phyloP scores from a whole-genome alignment of 179 eudicot species.

The Spergularia azorica region DNA sequence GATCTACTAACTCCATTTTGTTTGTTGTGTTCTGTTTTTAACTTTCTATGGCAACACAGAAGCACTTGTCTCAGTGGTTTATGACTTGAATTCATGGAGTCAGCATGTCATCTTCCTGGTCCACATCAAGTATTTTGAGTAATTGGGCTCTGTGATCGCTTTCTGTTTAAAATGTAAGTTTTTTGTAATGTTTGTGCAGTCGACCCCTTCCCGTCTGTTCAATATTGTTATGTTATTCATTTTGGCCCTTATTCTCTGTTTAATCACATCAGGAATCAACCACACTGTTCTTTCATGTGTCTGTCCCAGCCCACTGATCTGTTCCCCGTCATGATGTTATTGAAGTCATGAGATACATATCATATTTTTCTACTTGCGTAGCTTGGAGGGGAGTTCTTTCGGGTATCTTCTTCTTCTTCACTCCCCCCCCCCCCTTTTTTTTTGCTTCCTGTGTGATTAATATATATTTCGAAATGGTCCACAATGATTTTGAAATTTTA shows the following conservation, averaged over 20 bases:
- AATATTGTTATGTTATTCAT: neutral
- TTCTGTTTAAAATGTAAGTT: constrained; percentile 37
- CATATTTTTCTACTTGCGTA: constrained; percentile 27
- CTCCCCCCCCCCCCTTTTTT: no score
- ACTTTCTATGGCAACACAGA: neutral
- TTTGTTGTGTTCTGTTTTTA: neutral
- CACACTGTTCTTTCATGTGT: constrained; percentile 28
- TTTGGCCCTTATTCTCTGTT: constrained; percentile 2
- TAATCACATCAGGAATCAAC: constrained; percentile 18
- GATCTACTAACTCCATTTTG: neutral
- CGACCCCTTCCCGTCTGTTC: neutral
- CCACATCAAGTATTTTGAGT: constrained; percentile 28
- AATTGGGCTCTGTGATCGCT: constrained; percentile 31
- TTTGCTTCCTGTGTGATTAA: no score
- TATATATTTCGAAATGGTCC: no score
- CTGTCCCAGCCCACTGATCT: constrained; percentile 25
- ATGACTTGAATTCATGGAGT: constrained; percentile 10
- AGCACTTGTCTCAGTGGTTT: constrained; percentile 9
- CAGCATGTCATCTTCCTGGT: constrained; percentile 24
- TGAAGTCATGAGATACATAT: constrained; percentile 34
- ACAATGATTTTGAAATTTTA: no score
- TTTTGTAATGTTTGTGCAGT: neutral
- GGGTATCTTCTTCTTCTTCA: constrained; percentile 31
- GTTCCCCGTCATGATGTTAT: constrained; percentile 21
- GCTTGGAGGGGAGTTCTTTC: constrained; percentile 38